Conservation (phyloP, 148 eudicot species). For the Rhododendron henanense region DNA sequence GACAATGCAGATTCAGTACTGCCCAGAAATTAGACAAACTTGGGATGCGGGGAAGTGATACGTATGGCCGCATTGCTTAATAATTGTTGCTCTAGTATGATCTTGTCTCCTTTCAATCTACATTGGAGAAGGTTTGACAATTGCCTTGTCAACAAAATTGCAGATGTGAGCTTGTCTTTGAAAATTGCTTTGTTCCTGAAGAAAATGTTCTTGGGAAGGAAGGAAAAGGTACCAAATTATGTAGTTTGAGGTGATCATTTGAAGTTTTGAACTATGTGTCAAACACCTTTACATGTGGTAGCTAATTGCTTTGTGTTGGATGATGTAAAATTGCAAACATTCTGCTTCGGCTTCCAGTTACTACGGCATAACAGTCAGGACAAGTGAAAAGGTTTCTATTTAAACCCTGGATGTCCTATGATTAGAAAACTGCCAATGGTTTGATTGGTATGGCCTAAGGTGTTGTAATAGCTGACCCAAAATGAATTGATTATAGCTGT, state of each 20-base stretch:
- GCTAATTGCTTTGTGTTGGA: background rate
- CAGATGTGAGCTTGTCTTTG: conserved; percentile 99
- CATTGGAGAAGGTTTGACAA: conserved; percentile 5
- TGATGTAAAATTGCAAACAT: background rate
- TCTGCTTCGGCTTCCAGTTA: background rate
- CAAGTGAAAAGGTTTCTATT: background rate
- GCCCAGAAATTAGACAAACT: conserved; percentile 98
- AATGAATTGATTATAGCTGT: background rate
- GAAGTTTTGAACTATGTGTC: background rate
- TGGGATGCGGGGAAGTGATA: conserved; percentile 99
- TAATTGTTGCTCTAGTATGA: background rate
- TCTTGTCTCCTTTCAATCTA: background rate
- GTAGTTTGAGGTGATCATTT: background rate
- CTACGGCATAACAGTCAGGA: background rate
- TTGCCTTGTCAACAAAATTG: conserved; percentile 21
- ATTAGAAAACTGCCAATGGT: background rate
- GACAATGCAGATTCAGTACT: conserved; percentile 80
- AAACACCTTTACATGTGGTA: background rate
- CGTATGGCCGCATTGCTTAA: conserved; percentile 51
- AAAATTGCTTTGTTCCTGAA: conserved; percentile 93
- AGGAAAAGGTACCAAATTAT: conserved; percentile 66
- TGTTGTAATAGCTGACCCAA: background rate
- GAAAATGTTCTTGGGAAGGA: conserved; percentile 87
- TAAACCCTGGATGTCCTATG: background rate
- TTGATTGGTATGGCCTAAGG: background rate